Conservation (phyloP, 2,329 filamentous ascomycete genomes). For the Fusarium hainanense region DNA sequence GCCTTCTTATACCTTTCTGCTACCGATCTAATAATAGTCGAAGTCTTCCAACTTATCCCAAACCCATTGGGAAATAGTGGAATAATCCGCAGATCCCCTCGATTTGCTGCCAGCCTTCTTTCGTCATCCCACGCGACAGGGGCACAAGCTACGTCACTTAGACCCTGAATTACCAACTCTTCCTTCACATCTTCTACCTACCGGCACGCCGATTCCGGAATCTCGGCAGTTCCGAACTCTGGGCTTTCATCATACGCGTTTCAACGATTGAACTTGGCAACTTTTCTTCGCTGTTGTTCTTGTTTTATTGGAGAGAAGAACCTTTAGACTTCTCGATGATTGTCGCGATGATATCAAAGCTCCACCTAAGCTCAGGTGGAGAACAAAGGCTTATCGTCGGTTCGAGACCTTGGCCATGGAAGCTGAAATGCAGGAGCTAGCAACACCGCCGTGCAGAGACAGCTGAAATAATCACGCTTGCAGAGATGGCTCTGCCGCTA, state of each 20-base stretch:
- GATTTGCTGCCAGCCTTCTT: constrained; percentile 27
- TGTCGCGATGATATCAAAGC: constrained; percentile 3
- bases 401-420: background rate
- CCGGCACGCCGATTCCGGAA: background rate
- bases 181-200: background rate
- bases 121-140: constrained; percentile 29
- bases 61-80: constrained; percentile 9
- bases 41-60: constrained; percentile 11
- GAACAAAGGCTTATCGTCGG: background rate
- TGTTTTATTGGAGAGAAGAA: background rate
- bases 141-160: constrained; percentile 41
- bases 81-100: constrained; percentile 33
- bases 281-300: background rate
- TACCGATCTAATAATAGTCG: constrained; percentile 5
- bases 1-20: constrained; percentile 36
- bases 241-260: constrained; percentile 24
- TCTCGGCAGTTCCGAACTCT: constrained; percentile 5
- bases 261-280: background rate
- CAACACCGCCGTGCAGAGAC: constrained; percentile 20
- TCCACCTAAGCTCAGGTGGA: constrained; percentile 13
- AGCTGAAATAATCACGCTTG: constrained; percentile 27
- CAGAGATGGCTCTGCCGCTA: background rate
- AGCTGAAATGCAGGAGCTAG: constrained; percentile 22
- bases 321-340: background rate
- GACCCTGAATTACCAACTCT: constrained; percentile 31